Percentiles rank a stretch among this genome's conserved stretches.
Conservation (phyloP, 768 basidiomycete species). For the Neoboletus brunneissimus region DNA sequence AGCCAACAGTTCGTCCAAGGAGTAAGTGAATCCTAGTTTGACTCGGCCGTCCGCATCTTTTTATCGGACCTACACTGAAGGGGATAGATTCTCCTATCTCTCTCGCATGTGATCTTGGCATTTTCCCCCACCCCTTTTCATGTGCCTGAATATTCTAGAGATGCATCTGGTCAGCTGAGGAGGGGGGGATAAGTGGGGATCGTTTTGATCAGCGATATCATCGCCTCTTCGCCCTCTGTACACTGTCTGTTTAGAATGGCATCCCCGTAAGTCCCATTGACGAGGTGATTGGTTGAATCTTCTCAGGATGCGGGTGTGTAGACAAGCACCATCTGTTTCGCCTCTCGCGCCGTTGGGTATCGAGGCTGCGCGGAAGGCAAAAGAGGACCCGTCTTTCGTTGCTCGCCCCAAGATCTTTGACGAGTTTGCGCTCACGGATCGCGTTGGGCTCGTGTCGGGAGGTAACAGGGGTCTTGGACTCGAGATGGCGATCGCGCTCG, state of each 20-base stretch:
- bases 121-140: background rate
- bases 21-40: background rate
- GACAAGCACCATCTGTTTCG: constrained; percentile 43
- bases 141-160: background rate
- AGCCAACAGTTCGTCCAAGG: background rate
- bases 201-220: constrained; percentile 5
- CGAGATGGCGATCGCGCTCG: constrained; percentile 76
- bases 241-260: constrained; percentile 4
- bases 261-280: constrained; percentile 6
- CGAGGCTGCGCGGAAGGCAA: constrained; percentile 49
- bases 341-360: constrained; percentile 64
- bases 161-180: constrained; percentile 2
- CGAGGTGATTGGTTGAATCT: background rate
- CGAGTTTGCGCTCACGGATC: constrained; percentile 55
- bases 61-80: background rate
- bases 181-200: background rate
- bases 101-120: background rate
- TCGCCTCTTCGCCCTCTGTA: background rate
- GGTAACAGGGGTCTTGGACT: constrained; percentile 72
- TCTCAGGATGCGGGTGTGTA: background rate
- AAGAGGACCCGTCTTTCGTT: constrained; percentile 32
- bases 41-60: background rate
- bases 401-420: constrained; percentile 53
- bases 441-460: constrained; percentile 62
- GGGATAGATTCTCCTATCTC: background rate